Evolutionary conservation across 2,329 filamentous ascomycete genomes (phyloP), one percentile per base, ranked within the genome.

Genomic region (Leptodontidium sp.): DNA sequence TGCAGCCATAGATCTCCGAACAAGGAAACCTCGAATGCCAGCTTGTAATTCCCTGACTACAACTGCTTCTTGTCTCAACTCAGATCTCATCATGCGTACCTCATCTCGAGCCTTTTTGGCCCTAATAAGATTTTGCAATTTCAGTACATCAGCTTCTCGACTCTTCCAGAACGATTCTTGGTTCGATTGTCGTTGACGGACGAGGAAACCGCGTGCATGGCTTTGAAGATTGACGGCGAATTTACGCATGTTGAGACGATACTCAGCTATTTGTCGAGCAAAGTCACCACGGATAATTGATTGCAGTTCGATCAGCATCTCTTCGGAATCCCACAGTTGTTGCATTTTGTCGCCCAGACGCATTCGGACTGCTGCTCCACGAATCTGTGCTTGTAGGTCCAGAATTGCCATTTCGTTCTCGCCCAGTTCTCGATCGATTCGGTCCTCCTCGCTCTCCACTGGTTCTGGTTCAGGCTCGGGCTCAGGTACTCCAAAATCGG

Each of bases 201-300:
- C 85, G 49, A 98, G 82, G 77, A 92, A 91, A 3, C 93, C 95
- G 59, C 95, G 89, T 3, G 88, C 87, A 6, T 89, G 86, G 70
- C 93, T 94, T 79, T 99, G 96, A 21, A 98, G 85, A 70, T 89
- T 85, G 35, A 92, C 84, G 2, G 94, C 93, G 77, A 97, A 97
- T 24, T 83, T 86, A 66, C 88, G 87, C 94, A 97, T 98, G 72
- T 90, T 88, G 67, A 96, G 83, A 59, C 92, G 88, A 80, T 98
- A 98, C 70, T 88, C 87, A 72, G 91, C 88, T 67, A 98, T 88
- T 78, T 98, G 93, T 57, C 95, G 86, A 1, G 93, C 87, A 81
- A 93, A 97, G 75, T 97, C 93, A 64, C 94, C 97, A 68, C 96
- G 90, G 66, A 98, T 91, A 49, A 91, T 88, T 8, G 94, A 89